phyloP scores from a whole-genome alignment of 2,329 filamentous ascomycete genomes.

The Penicillium glabrum region DNA sequence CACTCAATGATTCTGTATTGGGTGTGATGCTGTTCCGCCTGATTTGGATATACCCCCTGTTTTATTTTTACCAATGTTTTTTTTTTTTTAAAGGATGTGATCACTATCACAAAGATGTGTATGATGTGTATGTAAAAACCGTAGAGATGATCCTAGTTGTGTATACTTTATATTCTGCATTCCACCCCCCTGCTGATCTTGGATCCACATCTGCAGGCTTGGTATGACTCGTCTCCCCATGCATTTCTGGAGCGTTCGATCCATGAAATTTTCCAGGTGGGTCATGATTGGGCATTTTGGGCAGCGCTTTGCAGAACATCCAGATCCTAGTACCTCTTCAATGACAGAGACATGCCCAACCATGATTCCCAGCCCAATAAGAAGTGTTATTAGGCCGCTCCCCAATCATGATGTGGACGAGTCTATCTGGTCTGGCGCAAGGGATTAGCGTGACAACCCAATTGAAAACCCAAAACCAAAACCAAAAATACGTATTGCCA shows the following conservation, averaged over 20 bases:
- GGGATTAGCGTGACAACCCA: background rate
- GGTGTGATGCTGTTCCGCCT: background rate
- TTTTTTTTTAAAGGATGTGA: background rate
- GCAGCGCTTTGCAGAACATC: slow-evolving; percentile 7
- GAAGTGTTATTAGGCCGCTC: background rate
- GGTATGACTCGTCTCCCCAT: slow-evolving; percentile 2
- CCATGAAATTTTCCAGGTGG: background rate
- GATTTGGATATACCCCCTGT: slow-evolving; percentile 2
- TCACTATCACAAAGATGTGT: background rate
- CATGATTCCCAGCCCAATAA: slow-evolving; percentile 8
- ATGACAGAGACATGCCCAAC: slow-evolving; percentile 13
- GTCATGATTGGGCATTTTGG: slow-evolving; percentile 19
- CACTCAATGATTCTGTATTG: slow-evolving; percentile 3
- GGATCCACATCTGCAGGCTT: slow-evolving; percentile 1
- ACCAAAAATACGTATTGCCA: background rate
- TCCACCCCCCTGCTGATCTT: background rate
- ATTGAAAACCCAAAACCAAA: slow-evolving; percentile 2
- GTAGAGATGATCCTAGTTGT: background rate
- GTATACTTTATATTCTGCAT: background rate
- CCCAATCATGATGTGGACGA: background rate
- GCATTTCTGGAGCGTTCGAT: slow-evolving; percentile 11
- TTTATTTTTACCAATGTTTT: background rate
- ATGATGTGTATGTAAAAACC: background rate
- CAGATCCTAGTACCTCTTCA: background rate
- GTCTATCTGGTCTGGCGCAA: background rate